Evolutionary conservation across 371 early-diverging fungal genomes (phyloP), one percentile per base, ranked within the genome.

Genomic region (Mucor indicus): DNA sequence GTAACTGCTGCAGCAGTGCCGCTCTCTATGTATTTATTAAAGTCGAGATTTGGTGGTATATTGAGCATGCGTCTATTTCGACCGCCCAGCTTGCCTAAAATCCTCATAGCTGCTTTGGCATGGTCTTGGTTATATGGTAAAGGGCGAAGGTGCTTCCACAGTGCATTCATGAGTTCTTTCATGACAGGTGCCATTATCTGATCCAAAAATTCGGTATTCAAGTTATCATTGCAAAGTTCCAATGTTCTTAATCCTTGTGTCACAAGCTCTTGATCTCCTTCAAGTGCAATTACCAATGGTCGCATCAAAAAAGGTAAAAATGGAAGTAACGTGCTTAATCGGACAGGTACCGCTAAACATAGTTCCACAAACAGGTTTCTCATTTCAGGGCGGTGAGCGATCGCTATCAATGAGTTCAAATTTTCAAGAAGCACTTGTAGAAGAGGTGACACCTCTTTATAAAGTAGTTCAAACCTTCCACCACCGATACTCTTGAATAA

Each of bases 21-120:
- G 44, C 70, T 70, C 41, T 86, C 83, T 0, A 69, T 57, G 7
- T 69, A 72, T 7, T 56, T 47, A 19, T 75, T 65, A 39, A 67
- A 74, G 20, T 56, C 56, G 5, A 91, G 69, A 32, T 69, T 63
- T 4, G 86, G 80, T 5, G 89, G 77, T 27, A 83, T 84, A 47
- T 83, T 81, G 16, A 95, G 69, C 69, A 87, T 76, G 16, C 87
- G 69, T 25, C 92, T 80, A 57, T 93, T 95, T 27, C 91, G 70
- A 3, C 97, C 98, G 7, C 98, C 99, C 10, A 99, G 81, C 62
- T 98, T 98, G n/a, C 99, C 99, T 2, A 99, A 75, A 29, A 99
- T 96, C 4, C 97, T 79, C 66, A 94, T 83, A 3, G 98, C 92
- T 0, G 88, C 79, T 56, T 90, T 86, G 11, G 90, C 85, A 55